phyloP scores from a whole-genome alignment of 352 stramenopile genomes.

The Halophytophthora polymorphica region DNA sequence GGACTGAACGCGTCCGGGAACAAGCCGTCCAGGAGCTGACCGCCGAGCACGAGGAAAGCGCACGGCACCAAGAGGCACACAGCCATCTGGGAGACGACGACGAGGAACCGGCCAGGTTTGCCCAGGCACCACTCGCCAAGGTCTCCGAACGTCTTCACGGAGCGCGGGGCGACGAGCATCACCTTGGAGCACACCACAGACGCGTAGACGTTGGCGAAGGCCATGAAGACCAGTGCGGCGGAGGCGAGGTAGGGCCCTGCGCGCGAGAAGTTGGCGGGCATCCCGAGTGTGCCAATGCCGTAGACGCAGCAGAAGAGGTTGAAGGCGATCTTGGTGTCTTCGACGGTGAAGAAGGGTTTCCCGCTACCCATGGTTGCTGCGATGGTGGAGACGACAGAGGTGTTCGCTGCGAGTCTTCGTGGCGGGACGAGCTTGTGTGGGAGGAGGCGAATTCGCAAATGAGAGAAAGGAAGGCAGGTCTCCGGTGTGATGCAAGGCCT shows the following conservation, averaged over 20 bases:
- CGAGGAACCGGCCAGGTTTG: constrained; percentile 29
- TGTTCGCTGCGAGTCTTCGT: too few relatives aligned
- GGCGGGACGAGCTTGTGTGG: too few relatives aligned
- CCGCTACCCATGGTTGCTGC: too few relatives aligned
- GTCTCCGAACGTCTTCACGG: constrained; percentile 42
- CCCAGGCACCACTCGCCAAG: constrained; percentile 52
- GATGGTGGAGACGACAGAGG: too few relatives aligned
- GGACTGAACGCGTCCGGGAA: constrained; percentile 31
- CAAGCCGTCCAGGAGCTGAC: constrained; percentile 24
- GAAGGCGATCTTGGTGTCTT: constrained; percentile 31
- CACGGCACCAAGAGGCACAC: constrained; percentile 30
- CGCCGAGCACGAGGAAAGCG: constrained; percentile 40
- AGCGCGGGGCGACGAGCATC: constrained; percentile 34
- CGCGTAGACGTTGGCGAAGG: constrained; percentile 36
- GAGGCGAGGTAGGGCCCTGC: constrained; percentile 27
- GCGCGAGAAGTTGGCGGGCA: constrained; percentile 43
- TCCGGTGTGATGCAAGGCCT: too few relatives aligned
- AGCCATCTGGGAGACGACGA: constrained; percentile 27
- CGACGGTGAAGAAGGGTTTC: too few relatives aligned
- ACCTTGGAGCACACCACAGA: constrained; percentile 35
- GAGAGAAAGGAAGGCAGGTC: too few relatives aligned
- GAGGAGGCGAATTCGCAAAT: too few relatives aligned
- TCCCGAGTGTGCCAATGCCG: constrained; percentile 46
- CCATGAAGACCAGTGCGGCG: constrained; percentile 44
- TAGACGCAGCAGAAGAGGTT: constrained; percentile 42